These are phyloP conservation scores for Alliaria petiolata DNA, from an alignment of 345 rosid species.

Conservation along the genomic window DNA sequence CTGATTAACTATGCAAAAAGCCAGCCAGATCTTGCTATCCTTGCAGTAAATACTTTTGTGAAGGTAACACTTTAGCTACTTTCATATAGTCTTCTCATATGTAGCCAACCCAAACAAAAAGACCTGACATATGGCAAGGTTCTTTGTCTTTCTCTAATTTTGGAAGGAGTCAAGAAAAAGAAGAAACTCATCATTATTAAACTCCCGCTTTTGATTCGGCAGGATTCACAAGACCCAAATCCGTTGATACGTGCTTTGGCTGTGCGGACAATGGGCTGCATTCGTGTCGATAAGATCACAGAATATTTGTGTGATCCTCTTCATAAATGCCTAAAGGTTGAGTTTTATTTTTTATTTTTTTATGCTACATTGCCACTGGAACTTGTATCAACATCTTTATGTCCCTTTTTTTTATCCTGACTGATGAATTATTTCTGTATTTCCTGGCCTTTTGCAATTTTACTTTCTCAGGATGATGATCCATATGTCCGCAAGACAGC, in stretches of 20 bases:
- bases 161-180: background rate
- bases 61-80: constrained; percentile 46
- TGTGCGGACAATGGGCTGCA: constrained; percentile 97
- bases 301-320: constrained; percentile 96
- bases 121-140: background rate
- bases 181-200: background rate
- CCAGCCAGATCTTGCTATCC: constrained; percentile 96
- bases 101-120: background rate
- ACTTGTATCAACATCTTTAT: background rate
- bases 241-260: constrained; percentile 96
- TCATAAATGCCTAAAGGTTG: constrained; percentile 95
- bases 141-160: background rate
- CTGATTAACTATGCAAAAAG: constrained; percentile 90
- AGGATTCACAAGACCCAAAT: constrained; percentile 99
- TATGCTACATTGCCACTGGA: background rate
- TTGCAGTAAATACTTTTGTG: constrained; percentile 94
- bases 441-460: background rate
- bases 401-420: background rate
- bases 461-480: constrained; percentile 76
- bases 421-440: background rate
- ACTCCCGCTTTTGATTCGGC: constrained; percentile 10
- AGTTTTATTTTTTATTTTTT: background rate
- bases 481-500: constrained; percentile 98
- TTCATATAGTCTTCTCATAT: background rate
- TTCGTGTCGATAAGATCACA: constrained; percentile 95